Base-by-base conservation (phyloP, 345 rosid species). In the Gossypium thurberi region DNA sequence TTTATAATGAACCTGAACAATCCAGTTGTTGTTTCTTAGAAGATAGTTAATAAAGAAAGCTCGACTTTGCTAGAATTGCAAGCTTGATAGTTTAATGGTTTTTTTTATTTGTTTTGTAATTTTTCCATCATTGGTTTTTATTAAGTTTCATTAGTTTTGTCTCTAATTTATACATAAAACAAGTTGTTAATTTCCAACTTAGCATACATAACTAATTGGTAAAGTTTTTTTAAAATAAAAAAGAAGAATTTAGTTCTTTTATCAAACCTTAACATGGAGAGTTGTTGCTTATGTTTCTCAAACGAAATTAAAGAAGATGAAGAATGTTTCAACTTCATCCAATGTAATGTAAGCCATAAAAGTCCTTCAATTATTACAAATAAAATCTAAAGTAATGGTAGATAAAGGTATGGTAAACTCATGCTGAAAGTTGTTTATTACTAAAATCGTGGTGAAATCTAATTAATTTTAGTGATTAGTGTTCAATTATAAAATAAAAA, bases 1-100 rank as follows among this genome's bases (percentile, higher is more conserved):
- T 82, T 77, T 76, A 18, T 21, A 59, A 62, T 75, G 82, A 83
- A 77, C 74, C 61, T 77, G 72, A 69, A 78, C 56, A 13, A 50
- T 50, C 18, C 0, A 50, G 18, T 50, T 50, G 53, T 18, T 50
- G 18, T 50, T 50, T 50, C 53, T 14, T 50, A 6, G 18, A 50
- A 17, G 18, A 40, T 44, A 60, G 3, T 69, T 26, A 56, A 65
- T 21, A 72, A 71, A 75, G 43, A 63, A 72, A 63, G 20, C 18
- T 78, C 72, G 40, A 72, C 87, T 80, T 85, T 82, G 83, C 90
- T 78, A 78, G 78, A 74, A 53, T 77, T 50, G 69, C 87, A 84
- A 80, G 85, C 73, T 74, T 85, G 58, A 64, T 72, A 65, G 71
- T 60, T 28, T 61, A 58, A 73, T 28, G 28, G 52, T 56, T 70